A percentile compares a stretch with the other conserved stretches of the same genome.
Evolutionary conservation across 169 alveolate genomes (phyloP).

Genomic region (Amoebophrya sp.): DNA sequence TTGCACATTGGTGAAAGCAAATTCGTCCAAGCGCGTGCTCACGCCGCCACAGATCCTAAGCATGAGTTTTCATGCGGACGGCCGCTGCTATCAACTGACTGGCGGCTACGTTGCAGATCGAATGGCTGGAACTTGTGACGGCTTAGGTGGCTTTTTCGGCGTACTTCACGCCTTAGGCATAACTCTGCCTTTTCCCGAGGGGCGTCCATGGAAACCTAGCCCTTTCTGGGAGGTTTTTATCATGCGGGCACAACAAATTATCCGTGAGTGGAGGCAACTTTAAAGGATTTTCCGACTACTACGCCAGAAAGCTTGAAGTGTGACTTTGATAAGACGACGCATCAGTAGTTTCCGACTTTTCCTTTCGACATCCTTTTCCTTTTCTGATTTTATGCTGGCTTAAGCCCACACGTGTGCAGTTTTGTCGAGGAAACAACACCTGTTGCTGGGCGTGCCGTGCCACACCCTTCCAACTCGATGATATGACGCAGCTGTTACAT

Average conservation of each 20-base stretch:
- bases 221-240: neutral
- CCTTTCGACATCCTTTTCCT: too few species aligned
- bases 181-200: neutral
- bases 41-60: neutral
- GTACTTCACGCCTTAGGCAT: neutral
- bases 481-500: too few species aligned
- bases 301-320: too few species aligned
- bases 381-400: too few species aligned
- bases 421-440: too few species aligned
- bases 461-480: too few species aligned
- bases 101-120: conserved; percentile 13
- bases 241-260: neutral
- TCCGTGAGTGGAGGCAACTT: neutral
- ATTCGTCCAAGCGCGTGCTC: neutral
- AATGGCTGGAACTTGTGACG: neutral
- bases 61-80: neutral
- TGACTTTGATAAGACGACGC: too few species aligned
- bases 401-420: too few species aligned
- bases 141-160: neutral
- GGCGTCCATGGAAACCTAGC: neutral
- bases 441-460: too few species aligned
- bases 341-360: too few species aligned
- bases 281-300: too few species aligned
- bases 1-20: neutral
- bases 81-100: neutral